Evolutionary conservation across 139 green algal genomes (phyloP).

Genomic region (Mychonastes homosphaera): DNA sequence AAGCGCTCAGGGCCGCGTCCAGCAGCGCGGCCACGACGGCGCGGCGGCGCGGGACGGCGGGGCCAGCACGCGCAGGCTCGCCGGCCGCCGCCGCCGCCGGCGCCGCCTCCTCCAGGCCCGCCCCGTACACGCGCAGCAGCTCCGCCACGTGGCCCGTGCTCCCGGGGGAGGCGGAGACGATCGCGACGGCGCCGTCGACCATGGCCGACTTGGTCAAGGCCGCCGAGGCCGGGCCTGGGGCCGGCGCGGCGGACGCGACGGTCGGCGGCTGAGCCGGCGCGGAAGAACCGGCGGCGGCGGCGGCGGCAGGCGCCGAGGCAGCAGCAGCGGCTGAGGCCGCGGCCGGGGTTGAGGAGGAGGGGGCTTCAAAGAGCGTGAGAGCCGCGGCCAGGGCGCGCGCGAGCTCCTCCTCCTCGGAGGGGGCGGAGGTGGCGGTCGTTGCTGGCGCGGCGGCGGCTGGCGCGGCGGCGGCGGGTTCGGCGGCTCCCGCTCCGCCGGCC

Average conservation of each 20-base stretch:
- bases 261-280: conserved; percentile 5
- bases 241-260: neutral
- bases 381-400: conserved; percentile 37
- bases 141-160: conserved; percentile 33
- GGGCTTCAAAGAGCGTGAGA: conserved; percentile 18
- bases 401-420: conserved; percentile 27
- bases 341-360: neutral
- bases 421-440: too few relatives aligned
- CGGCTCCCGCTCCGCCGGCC: neutral
- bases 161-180: conserved; percentile 32
- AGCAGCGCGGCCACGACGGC: conserved; percentile 48
- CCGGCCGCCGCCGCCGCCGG: too few relatives aligned
- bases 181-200: conserved; percentile 39
- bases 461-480: neutral
- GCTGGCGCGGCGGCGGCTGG: neutral
- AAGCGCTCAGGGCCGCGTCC: conserved; percentile 20
- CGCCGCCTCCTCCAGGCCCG: conserved; percentile 34
- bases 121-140: conserved; percentile 54
- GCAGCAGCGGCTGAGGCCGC: neutral
- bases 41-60: conserved; percentile 29
- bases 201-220: too few relatives aligned
- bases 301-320: neutral
- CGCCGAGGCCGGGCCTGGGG: neutral
- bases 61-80: too few relatives aligned
- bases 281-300: neutral